Percentiles rank a stretch among this genome's conserved stretches.
phyloP scores from a whole-genome alignment of 164 flowering plant genomes.

The Vitis riparia region DNA sequence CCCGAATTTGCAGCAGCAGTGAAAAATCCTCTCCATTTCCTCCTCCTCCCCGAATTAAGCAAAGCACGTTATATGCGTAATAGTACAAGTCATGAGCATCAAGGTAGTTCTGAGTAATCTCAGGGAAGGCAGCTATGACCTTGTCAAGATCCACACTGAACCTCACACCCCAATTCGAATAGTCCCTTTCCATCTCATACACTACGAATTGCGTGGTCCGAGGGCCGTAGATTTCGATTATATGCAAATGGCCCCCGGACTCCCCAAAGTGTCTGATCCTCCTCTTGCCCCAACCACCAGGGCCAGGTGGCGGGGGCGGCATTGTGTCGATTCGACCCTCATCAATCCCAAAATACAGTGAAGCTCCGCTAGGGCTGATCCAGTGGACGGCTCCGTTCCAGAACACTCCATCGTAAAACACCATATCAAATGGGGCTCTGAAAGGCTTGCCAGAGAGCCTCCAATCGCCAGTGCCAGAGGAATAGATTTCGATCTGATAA shows the following conservation, averaged over 20 bases:
- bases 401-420: conserved; percentile 15
- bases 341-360: conserved; percentile 14
- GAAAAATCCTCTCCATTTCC: conserved; percentile 4
- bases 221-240: conserved; percentile 3
- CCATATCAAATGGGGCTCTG: background rate
- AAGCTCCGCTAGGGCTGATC: conserved; percentile 5
- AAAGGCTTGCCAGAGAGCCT: conserved; percentile 11
- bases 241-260: conserved; percentile 24
- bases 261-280: conserved; percentile 19
- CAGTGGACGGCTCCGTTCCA: conserved; percentile 36
- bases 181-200: conserved; percentile 24
- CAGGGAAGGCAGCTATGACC: conserved; percentile 3
- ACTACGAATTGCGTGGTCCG: conserved; percentile 11
- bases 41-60: background rate
- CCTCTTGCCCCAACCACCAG: background rate
- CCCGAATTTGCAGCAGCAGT: conserved; percentile 9
- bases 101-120: background rate
- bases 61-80: background rate
- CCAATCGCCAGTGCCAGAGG: conserved; percentile 9
- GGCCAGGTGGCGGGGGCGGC: conserved; percentile 3
- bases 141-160: conserved; percentile 19
- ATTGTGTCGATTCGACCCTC: background rate
- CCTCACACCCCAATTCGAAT: conserved; percentile 20
- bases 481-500: conserved; percentile 12
- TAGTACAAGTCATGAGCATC: background rate